A percentile compares a stretch with the other conserved stretches of the same genome.
Conservation (phyloP, 2,329 filamentous ascomycete species). For the Diaporthe batatas region DNA sequence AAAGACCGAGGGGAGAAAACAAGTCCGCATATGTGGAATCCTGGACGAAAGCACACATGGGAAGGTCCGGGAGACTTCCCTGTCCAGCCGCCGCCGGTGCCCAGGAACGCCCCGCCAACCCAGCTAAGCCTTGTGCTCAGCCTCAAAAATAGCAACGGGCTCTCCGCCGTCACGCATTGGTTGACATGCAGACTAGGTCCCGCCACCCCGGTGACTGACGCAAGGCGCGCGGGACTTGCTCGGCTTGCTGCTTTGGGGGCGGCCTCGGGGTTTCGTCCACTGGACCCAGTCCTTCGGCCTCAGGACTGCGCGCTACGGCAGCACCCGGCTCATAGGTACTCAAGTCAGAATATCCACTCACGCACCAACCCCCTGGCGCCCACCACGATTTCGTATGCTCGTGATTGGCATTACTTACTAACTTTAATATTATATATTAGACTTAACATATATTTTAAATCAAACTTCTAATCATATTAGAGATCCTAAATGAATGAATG, state of each 20-base stretch:
- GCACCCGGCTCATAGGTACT: too few relatives aligned
- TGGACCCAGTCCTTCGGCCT: too few relatives aligned
- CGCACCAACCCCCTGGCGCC: too few relatives aligned
- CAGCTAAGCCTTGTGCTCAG: slow-evolving; percentile 37
- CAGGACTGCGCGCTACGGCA: too few relatives aligned
- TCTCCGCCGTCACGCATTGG: slow-evolving; percentile 4
- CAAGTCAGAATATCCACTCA: too few relatives aligned
- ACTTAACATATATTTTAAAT: not conserved
- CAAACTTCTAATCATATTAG: too few relatives aligned
- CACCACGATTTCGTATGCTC: too few relatives aligned
- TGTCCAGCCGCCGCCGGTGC: not conserved
- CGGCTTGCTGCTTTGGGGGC: not conserved
- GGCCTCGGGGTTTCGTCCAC: slow-evolving; percentile 8
- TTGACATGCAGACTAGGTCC: not conserved
- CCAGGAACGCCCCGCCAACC: slow-evolving; percentile 5
- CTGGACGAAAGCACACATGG: too few relatives aligned
- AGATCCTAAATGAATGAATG: not conserved
- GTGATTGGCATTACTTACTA: too few relatives aligned
- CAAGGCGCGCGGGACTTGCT: not conserved
- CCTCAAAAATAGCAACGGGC: slow-evolving; percentile 29
- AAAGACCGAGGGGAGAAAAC: not conserved
- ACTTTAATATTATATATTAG: too few relatives aligned
- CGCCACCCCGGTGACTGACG: slow-evolving; percentile 1
- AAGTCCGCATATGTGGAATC: not conserved
- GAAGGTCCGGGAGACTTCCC: not conserved